phyloP scores from a whole-genome alignment of 164 flowering plant species.

The Magnolia officinalis region DNA sequence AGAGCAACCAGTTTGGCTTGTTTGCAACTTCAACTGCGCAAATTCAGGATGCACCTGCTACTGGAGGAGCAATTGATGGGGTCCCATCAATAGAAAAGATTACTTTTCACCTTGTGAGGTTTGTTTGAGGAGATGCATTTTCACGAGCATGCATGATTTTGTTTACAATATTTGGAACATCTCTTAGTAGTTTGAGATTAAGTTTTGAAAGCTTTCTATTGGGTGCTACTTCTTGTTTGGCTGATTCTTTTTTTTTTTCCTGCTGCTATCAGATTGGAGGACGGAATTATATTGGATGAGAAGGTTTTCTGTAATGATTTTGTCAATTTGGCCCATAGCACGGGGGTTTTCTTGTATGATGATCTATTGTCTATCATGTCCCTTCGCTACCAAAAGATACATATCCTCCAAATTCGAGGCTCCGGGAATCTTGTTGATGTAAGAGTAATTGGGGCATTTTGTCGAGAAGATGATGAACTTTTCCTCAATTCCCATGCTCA shows the following conservation, averaged over 20 bases:
- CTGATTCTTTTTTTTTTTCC: not conserved
- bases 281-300: conserved; percentile 79
- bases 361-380: conserved; percentile 89
- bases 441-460: conserved; percentile 75
- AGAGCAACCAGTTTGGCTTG: conserved; percentile 78
- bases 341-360: conserved; percentile 93
- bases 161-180: not conserved
- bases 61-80: conserved; percentile 77
- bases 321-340: conserved; percentile 69
- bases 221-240: not conserved
- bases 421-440: conserved; percentile 83
- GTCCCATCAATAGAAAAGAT: conserved; percentile 85
- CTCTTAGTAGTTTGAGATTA: not conserved
- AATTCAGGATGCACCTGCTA: conserved; percentile 72
- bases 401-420: conserved; percentile 89
- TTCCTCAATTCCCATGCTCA: conserved; percentile 79
- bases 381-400: conserved; percentile 84
- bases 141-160: not conserved
- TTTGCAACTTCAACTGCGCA: conserved; percentile 95
- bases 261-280: conserved; percentile 57
- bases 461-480: conserved; percentile 97
- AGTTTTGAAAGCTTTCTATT: not conserved
- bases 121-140: conserved; percentile 17
- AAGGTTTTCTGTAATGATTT: conserved; percentile 83
- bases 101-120: conserved; percentile 94